Conservation (phyloP, 2,329 filamentous ascomycete species). For the Sporothrix mexicana region DNA sequence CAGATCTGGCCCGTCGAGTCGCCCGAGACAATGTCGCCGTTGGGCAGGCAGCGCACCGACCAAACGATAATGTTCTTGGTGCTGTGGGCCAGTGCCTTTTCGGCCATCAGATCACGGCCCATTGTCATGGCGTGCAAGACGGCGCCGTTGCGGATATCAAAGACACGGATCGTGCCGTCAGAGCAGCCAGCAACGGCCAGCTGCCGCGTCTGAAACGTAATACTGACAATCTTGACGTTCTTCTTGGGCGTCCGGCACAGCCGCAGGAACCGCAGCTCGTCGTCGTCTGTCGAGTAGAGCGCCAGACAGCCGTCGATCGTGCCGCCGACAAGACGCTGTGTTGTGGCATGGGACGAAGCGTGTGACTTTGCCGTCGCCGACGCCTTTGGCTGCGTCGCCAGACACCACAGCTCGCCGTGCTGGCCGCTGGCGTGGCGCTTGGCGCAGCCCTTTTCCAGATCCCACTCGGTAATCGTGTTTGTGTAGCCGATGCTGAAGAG, state of each 20-base stretch:
- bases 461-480: constrained; percentile 92
- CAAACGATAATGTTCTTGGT: constrained; percentile 89
- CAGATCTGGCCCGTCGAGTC: constrained; percentile 93
- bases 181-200: constrained; percentile 88
- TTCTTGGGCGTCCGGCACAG: constrained; percentile 71
- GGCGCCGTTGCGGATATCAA: constrained; percentile 80
- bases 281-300: constrained; percentile 83
- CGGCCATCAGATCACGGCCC: constrained; percentile 74
- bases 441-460: constrained; percentile 78
- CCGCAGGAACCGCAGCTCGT: constrained; percentile 79
- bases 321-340: constrained; percentile 75
- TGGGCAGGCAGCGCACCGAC: constrained; percentile 86
- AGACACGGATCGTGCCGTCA: constrained; percentile 93
- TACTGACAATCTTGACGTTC: constrained; percentile 86
- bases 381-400: constrained; percentile 79
- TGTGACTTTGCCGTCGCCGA: constrained; percentile 38
- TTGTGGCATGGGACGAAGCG: constrained; percentile 36
- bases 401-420: constrained; percentile 96
- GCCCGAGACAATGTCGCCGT: constrained; percentile 89
- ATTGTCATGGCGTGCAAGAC: constrained; percentile 83
- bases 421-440: constrained; percentile 86
- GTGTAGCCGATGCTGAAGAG: constrained; percentile 97
- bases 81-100: constrained; percentile 48
- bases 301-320: constrained; percentile 91
- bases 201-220: constrained; percentile 85